Evolutionary conservation across 1,284 basidiomycete genomes (phyloP).

Genomic region (Leccinum angustisporum): DNA sequence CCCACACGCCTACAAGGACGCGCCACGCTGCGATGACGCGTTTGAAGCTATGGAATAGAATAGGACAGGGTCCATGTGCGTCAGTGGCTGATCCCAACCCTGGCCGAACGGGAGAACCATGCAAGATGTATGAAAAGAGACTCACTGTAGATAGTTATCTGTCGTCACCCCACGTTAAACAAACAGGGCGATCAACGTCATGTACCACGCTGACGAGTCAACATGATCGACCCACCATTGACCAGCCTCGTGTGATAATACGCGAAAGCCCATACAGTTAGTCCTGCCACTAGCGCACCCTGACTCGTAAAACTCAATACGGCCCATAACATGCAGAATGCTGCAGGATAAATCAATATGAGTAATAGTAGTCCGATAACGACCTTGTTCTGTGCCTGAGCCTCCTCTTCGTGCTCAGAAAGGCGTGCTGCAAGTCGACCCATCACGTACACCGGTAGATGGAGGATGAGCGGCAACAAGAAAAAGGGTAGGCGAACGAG

Average conservation of each 20-base stretch:
- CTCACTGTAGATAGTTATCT: conserved; percentile 84
- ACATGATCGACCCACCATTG: conserved; percentile 53
- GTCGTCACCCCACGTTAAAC: conserved; percentile 8
- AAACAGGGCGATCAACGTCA: conserved; percentile 22
- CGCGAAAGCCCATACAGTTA: conserved; percentile 69
- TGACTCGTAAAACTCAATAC: conserved; percentile 67
- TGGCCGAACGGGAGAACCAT: conserved; percentile 9
- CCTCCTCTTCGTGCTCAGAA: conserved; percentile 86
- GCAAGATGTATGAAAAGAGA: conserved; percentile 17
- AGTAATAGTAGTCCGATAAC: conserved; percentile 78
- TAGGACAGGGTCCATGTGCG: conserved; percentile 15
- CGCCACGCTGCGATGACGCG: conserved; percentile 87
- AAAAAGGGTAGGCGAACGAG: conserved; percentile 84
- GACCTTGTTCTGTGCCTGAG: conserved; percentile 91
- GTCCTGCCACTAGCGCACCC: conserved; percentile 52
- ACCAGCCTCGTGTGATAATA: conserved; percentile 81
- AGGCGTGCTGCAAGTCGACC: conserved; percentile 71
- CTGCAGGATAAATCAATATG: conserved; percentile 74
- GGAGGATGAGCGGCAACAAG: conserved; percentile 77
- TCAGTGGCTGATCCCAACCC: conserved; percentile 20
- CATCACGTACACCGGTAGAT: conserved; percentile 82
- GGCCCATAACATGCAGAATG: conserved; percentile 81
- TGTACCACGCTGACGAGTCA: conserved; percentile 13
- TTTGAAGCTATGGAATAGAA: conserved; percentile 56
- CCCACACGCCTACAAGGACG: conserved; percentile 88